Percentiles rank a stretch among this genome's conserved stretches.
Evolutionary conservation across 768 basidiomycete species (phyloP).

Genomic region (Mycena capillaripes): DNA sequence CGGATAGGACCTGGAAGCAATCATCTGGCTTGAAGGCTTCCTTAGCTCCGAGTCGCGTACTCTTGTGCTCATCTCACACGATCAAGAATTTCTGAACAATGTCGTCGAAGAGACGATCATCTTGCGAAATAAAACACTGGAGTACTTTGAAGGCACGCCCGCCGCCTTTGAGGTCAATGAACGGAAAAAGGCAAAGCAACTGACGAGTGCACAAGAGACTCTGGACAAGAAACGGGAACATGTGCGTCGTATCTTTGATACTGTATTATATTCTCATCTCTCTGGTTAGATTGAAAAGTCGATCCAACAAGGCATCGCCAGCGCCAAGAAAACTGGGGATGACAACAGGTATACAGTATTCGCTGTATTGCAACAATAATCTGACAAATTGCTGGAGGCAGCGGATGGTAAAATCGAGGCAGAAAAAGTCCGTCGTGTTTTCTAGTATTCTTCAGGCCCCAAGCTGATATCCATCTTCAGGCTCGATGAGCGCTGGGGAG

Average conservation of each 20-base stretch:
- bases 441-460: conserved; percentile 17
- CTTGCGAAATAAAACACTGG: conserved; percentile 65
- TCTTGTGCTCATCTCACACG: conserved; percentile 76
- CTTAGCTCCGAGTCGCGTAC: conserved; percentile 60
- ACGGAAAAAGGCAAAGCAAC: conserved; percentile 59
- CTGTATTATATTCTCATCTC: not conserved
- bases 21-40: conserved; percentile 68
- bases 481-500: conserved; percentile 55
- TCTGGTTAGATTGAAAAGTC: conserved; percentile 62
- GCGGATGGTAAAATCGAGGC: conserved; percentile 66
- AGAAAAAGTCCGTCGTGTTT: conserved; percentile 66
- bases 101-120: conserved; percentile 74
- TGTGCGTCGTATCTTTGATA: conserved; percentile 15
- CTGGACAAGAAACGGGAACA: conserved; percentile 59
- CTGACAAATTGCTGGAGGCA: conserved; percentile 42
- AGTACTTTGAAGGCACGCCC: conserved; percentile 71
- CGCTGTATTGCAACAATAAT: not conserved
- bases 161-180: conserved; percentile 63
- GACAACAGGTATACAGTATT: conserved; percentile 58
- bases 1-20: conserved; percentile 59
- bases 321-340: conserved; percentile 71
- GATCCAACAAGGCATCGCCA: conserved; percentile 64
- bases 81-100: conserved; percentile 71
- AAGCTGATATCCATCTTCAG: conserved; percentile 38
- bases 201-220: conserved; percentile 59